Percentiles rank a stretch among this genome's conserved stretches.
phyloP scores from a whole-genome alignment of 352 stramenopile genomes.

The Pythium grandisporangium region DNA sequence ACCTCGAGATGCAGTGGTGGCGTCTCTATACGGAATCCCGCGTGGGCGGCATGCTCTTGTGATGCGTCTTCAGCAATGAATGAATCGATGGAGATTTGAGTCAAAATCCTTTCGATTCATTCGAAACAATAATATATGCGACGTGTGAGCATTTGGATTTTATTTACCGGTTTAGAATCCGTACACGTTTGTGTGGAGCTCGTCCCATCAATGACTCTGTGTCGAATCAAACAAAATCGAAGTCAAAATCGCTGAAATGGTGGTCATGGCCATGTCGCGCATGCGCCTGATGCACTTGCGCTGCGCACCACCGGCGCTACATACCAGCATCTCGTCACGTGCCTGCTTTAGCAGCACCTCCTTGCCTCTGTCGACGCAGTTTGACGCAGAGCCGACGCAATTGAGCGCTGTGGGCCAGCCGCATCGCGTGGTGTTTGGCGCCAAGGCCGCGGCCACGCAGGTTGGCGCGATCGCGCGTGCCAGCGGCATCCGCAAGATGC shows the following conservation, averaged over 20 bases:
- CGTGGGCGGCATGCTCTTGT: no score
- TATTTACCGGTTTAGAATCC: no score
- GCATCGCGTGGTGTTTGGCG: constrained; percentile 36
- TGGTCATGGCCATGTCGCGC: background rate
- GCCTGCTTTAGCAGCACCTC: background rate
- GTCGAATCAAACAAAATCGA: no score
- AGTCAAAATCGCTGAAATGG: no score
- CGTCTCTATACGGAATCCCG: constrained; percentile 27
- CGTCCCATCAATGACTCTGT: no score
- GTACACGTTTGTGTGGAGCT: no score
- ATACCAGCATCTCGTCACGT: background rate
- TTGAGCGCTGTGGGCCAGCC: constrained; percentile 31
- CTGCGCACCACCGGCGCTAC: background rate
- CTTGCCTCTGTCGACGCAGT: constrained; percentile 7
- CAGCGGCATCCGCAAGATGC: constrained; percentile 51
- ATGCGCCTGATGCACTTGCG: constrained; percentile 5
- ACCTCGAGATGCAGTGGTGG: constrained; percentile 39
- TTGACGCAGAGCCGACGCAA: constrained; percentile 23
- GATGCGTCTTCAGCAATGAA: no score
- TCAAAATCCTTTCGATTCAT: constrained; percentile 2
- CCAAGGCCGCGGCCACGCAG: constrained; percentile 27
- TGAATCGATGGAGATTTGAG: no score
- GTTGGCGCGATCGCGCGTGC: constrained; percentile 24
- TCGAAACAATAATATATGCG: no score
- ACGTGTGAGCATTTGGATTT: no score